phyloP scores from a whole-genome alignment of 805 yeast genomes.

The Pichia californica region DNA sequence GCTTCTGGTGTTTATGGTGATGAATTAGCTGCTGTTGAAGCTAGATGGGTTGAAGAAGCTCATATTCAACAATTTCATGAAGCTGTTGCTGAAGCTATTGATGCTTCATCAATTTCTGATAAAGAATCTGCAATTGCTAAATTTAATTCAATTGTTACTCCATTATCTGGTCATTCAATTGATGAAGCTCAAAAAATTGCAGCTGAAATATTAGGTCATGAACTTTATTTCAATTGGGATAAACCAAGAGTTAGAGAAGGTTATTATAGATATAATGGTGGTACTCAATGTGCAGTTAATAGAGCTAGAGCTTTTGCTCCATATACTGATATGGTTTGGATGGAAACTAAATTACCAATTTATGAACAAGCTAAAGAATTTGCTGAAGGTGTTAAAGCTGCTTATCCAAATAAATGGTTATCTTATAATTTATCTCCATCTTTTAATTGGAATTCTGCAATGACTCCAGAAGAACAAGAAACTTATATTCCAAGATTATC shows the following conservation, averaged over 20 bases:
- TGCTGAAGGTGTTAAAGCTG: slow-evolving; percentile 80
- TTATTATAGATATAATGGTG: slow-evolving; percentile 92
- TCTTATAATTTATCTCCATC: slow-evolving; percentile 96
- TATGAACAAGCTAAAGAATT: slow-evolving; percentile 90
- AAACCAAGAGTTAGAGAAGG: slow-evolving; percentile 94
- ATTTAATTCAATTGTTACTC: slow-evolving; percentile 65
- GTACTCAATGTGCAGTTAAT: slow-evolving; percentile 95
- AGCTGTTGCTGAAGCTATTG: slow-evolving; percentile 82
- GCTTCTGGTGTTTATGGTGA: slow-evolving; percentile 63
- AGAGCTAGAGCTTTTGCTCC: slow-evolving; percentile 95
- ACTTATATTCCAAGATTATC: slow-evolving; percentile 85
- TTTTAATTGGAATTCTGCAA: slow-evolving; percentile 95
- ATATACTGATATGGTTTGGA: slow-evolving; percentile 93
- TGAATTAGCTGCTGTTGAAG: slow-evolving; percentile 65
- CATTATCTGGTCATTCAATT: slow-evolving; percentile 69
- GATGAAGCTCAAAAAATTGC: slow-evolving; percentile 77
- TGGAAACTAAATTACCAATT: slow-evolving; percentile 96
- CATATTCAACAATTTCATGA: slow-evolving; percentile 84
- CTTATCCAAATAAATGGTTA: slow-evolving; percentile 87
- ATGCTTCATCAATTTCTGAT: slow-evolving; percentile 47
- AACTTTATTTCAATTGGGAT: slow-evolving; percentile 90
- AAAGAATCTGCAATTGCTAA: slow-evolving; percentile 55
- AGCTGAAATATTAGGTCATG: slow-evolving; percentile 68
- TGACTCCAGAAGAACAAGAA: slow-evolving; percentile 81
- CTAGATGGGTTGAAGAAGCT: slow-evolving; percentile 76